Base-by-base conservation (phyloP, 805 yeast genomes). In the Starmerella vaccinii region DNA sequence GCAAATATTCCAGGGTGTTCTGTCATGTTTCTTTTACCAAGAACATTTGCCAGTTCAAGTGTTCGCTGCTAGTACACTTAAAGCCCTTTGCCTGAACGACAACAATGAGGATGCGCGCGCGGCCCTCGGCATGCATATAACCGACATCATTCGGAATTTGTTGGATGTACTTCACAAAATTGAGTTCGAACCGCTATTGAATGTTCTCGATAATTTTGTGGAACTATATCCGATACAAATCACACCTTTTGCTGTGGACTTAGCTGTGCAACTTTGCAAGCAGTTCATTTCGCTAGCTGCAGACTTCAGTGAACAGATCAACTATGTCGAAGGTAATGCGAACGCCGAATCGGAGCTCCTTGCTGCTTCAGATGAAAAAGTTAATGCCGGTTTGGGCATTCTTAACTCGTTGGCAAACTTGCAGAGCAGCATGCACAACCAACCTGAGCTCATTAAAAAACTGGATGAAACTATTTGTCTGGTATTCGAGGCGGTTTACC, bases 181-280 rank as follows among this genome's bases (percentile, higher is more conserved):
- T 57, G 98, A 90, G 61, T 80, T 83, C 51, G 98, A 92, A 62
- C 77, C 88, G 1, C 75, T 92, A 26, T 79, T 95, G 21, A 84
- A 82, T 22, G 95, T 90, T 6, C 87, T 90, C 82, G 97, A 90
- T 71, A 96, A 89, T 60, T 82, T 92, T 63, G 97, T 90, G 27
- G 96, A 89, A 62, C 78, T 77, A 52, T 92, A 83, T 66, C 76
- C 95, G 5, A 84, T 81, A 57, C 94, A 90, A 66, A 72, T 90
- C 58, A 92, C 88, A 54, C 97, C 98, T 16, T 90, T 85, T 65
- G 90, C 95, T 34, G 72, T 78, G n/a, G 82, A 82, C 51, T 67
- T 84, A 49, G 77, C 79, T 63, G 67, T 57, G 23, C 70, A 70
- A 54, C 54, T 71, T 59, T 81, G 81, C 15, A 78, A 78, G 46